A percentile compares a stretch with the other conserved stretches of the same genome.
Conservation (phyloP, 495 filamentous ascomycete species). For the Tuber brumale region DNA sequence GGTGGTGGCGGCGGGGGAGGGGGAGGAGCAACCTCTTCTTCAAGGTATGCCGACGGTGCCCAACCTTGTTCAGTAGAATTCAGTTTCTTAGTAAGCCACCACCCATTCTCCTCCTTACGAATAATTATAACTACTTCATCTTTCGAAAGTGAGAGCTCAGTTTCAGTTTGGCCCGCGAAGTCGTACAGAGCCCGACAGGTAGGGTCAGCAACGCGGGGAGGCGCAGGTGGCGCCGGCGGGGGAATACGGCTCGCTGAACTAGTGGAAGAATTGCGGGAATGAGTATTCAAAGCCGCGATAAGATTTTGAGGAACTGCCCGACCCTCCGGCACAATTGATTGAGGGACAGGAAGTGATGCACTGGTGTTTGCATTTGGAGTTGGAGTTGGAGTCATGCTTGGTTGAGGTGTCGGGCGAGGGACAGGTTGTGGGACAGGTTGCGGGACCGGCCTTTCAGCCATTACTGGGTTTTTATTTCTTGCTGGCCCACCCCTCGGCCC, state of each 20-base stretch:
- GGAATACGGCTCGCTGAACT: constrained; percentile 54
- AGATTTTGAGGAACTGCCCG: constrained; percentile 44
- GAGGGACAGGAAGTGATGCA: constrained; percentile 35
- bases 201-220: constrained; percentile 62
- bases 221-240: constrained; percentile 68
- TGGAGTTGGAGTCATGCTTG: background rate
- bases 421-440: constrained; percentile 44
- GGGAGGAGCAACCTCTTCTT: constrained; percentile 63
- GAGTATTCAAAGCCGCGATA: constrained; percentile 40
- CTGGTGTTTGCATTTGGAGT: background rate
- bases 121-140: constrained; percentile 79
- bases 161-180: constrained; percentile 69
- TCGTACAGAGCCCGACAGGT: constrained; percentile 81
- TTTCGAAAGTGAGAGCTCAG: constrained; percentile 68
- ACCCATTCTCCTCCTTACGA: constrained; percentile 85
- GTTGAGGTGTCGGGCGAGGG: constrained; percentile 45
- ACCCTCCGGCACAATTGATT: constrained; percentile 37
- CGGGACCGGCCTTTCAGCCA: constrained; percentile 41
- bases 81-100: constrained; percentile 81
- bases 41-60: constrained; percentile 87
- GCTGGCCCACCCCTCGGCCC: constrained; percentile 76
- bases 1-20: constrained; percentile 55
- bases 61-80: constrained; percentile 67
- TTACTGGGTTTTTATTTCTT: constrained; percentile 52
- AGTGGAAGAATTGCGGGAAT: constrained; percentile 45